Conservation (phyloP, 176 grass and related monocot species). For the Bromus sterilis region DNA sequence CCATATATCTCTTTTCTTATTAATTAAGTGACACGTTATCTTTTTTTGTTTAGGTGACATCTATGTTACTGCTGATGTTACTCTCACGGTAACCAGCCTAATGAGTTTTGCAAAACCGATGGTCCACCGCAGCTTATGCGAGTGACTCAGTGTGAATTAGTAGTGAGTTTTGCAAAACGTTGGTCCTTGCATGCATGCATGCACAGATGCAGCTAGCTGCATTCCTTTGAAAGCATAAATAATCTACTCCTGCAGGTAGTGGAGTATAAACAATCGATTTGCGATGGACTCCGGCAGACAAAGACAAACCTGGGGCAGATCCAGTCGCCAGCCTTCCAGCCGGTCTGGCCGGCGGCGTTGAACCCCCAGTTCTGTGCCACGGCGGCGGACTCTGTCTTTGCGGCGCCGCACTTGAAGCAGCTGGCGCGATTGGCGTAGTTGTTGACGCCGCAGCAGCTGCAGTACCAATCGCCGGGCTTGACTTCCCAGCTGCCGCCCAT, state of each 20-base stretch:
- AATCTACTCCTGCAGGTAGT: not conserved
- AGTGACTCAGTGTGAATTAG: not conserved
- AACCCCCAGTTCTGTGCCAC: conserved; percentile 72
- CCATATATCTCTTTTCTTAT: too few relatives aligned
- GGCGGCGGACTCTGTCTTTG: conserved; percentile 55
- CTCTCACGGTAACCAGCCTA: too few relatives aligned
- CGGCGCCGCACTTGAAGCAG: conserved; percentile 85
- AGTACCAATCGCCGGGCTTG: conserved; percentile 93
- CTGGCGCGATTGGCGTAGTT: conserved; percentile 69
- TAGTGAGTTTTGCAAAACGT: too few relatives aligned
- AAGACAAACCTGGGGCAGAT: conserved; percentile 65
- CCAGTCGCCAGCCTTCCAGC: conserved; percentile 90
- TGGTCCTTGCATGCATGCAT: too few relatives aligned
- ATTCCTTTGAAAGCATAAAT: not conserved
- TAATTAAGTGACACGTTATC: too few relatives aligned
- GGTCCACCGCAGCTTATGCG: too few relatives aligned
- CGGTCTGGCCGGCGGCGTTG: conserved; percentile 31
- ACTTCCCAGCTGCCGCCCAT: conserved; percentile 54
- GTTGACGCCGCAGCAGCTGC: conserved; percentile 57
- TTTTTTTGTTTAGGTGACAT: too few relatives aligned
- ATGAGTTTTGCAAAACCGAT: too few relatives aligned
- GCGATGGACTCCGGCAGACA: too few relatives aligned
- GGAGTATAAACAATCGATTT: too few relatives aligned
- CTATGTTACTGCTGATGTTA: too few relatives aligned
- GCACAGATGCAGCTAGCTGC: conserved; percentile 11